phyloP scores from a whole-genome alignment of 1,139 yeast species.

The Chernovozyma aurita region DNA sequence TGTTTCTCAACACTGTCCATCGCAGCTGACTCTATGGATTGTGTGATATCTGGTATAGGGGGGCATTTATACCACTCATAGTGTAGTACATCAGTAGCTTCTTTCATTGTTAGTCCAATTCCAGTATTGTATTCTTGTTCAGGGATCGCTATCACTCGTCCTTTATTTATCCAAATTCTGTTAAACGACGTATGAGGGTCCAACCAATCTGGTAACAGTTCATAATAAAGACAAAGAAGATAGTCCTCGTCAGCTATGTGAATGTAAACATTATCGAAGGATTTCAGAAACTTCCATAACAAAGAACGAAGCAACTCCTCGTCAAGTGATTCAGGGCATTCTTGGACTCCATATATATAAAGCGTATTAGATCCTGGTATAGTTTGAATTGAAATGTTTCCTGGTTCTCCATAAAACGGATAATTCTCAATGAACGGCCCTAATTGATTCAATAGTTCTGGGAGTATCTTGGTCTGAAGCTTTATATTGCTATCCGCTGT shows the following conservation, averaged over 20 bases:
- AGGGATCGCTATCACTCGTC: slow-evolving; percentile 29
- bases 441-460: slow-evolving; percentile 18
- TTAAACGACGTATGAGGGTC: slow-evolving; percentile 35
- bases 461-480: slow-evolving; percentile 1
- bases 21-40: background rate
- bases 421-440: slow-evolving; percentile 35
- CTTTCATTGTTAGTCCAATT: slow-evolving; percentile 21
- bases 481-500: background rate
- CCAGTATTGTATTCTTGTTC: slow-evolving; percentile 4
- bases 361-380: background rate
- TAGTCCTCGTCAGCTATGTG: slow-evolving; percentile 55
- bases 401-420: slow-evolving; percentile 22
- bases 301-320: slow-evolving; percentile 46
- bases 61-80: slow-evolving; percentile 19
- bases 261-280: slow-evolving; percentile 30
- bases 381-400: background rate
- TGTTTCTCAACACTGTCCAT: background rate
- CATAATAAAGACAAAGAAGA: slow-evolving; percentile 45
- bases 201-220: slow-evolving; percentile 41
- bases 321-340: slow-evolving; percentile 36
- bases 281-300: slow-evolving; percentile 26
- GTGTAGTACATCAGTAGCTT: slow-evolving; percentile 24
- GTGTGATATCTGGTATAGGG: slow-evolving; percentile 10
- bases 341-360: slow-evolving; percentile 41
- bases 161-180: slow-evolving; percentile 41